Percentiles rank a stretch among this genome's conserved stretches.
Conservation (phyloP, 2,329 filamentous ascomycete species). For the Trichophyton schoenleinii region DNA sequence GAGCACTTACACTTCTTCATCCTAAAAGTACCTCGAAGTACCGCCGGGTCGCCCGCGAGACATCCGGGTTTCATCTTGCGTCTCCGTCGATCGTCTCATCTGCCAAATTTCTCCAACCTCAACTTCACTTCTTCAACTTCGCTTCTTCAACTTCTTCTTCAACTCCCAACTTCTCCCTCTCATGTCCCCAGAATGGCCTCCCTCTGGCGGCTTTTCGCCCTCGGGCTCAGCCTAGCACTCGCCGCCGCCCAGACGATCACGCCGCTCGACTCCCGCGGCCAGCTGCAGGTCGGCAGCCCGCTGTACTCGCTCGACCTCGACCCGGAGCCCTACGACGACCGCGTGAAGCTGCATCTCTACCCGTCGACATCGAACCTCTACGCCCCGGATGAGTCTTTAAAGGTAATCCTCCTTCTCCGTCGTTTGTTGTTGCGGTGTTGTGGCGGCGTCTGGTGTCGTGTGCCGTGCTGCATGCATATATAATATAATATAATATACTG, state of each 20-base stretch:
- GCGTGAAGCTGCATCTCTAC: slow-evolving; percentile 1
- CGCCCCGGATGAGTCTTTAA: not conserved
- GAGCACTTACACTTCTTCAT: no score
- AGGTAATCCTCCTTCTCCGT: not conserved
- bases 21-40: not conserved
- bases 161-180: not conserved
- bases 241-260: slow-evolving; percentile 3
- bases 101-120: not conserved
- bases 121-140: not conserved
- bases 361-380: not conserved
- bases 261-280: not conserved
- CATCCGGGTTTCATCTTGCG: not conserved
- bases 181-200: not conserved
- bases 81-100: not conserved
- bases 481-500: no score
- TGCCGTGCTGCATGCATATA: not conserved
- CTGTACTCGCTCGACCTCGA: not conserved
- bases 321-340: not conserved
- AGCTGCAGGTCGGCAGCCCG: slow-evolving; percentile 1
- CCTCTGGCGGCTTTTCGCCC: not conserved
- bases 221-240: slow-evolving; percentile 1
- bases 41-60: not conserved
- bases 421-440: not conserved
- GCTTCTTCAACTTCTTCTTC: not conserved
- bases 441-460: not conserved